phyloP scores from a whole-genome alignment of 2,329 filamentous ascomycete genomes.

The Chaetomium olivaceum region DNA sequence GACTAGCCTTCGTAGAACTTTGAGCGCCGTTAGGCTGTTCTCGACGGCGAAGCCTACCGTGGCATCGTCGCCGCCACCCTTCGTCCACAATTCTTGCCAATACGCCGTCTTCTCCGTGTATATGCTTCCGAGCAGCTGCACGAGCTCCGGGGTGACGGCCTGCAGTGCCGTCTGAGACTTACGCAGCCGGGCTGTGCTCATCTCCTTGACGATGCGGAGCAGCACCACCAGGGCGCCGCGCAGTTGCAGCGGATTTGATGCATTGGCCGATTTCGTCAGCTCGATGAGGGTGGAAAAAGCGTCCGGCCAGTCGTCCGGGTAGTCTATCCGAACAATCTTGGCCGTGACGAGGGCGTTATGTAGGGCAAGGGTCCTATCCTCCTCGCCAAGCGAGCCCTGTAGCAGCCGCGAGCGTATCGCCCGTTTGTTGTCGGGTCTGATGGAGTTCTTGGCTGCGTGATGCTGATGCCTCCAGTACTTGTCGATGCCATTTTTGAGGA shows the following conservation, averaged over 20 bases:
- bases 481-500: constrained; percentile 95
- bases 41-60: constrained; percentile 65
- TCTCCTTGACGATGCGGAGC: constrained; percentile 85
- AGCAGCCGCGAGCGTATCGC: constrained; percentile 74
- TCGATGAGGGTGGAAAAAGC: constrained; percentile 62
- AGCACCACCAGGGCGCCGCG: constrained; percentile 73
- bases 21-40: constrained; percentile 77
- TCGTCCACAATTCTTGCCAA: constrained; percentile 65
- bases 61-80: constrained; percentile 58
- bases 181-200: constrained; percentile 75
- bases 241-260: constrained; percentile 65
- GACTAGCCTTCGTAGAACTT: constrained; percentile 75
- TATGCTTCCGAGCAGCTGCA: constrained; percentile 75
- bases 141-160: constrained; percentile 75
- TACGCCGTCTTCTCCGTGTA: constrained; percentile 71
- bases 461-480: constrained; percentile 76
- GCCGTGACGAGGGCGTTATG: constrained; percentile 87
- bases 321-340: constrained; percentile 88
- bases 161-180: constrained; percentile 76
- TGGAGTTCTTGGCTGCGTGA: constrained; percentile 63
- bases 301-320: constrained; percentile 79
- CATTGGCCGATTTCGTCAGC: constrained; percentile 60
- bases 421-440: constrained; percentile 73
- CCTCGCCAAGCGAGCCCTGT: constrained; percentile 74
- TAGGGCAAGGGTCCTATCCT: constrained; percentile 71